Evolutionary conservation across 169 alveolate species (phyloP).

Genomic region (Neospora caninum): DNA sequence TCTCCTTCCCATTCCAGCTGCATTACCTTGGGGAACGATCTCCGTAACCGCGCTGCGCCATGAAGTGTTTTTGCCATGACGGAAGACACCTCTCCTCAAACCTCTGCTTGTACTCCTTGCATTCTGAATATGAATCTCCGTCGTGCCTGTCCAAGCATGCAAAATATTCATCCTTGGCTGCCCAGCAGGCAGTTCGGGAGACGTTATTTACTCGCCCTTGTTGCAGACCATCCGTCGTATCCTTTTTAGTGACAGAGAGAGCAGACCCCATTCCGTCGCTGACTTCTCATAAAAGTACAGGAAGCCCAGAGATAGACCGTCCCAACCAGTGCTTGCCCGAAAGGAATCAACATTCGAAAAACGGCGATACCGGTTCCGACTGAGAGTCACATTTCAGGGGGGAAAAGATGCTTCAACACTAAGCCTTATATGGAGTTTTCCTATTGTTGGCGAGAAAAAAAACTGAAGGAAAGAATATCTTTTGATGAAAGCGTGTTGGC

Average conservation of each 20-base stretch:
- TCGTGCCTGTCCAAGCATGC: slow-evolving; percentile 11
- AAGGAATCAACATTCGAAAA: no score
- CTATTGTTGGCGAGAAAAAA: no score
- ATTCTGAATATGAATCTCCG: background rate
- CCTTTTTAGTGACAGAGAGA: background rate
- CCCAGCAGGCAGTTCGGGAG: slow-evolving; percentile 14
- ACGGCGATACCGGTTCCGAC: no score
- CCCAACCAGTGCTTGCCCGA: no score
- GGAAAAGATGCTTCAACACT: no score
- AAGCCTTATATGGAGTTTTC: no score
- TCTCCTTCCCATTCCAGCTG: no score
- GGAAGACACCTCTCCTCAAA: background rate
- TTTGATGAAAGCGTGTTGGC: no score
- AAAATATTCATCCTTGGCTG: background rate
- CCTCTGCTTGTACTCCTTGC: background rate
- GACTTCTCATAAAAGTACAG: background rate
- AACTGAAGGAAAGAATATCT: no score
- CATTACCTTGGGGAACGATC: background rate
- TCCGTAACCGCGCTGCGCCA: background rate
- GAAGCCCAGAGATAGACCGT: no score
- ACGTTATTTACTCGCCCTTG: background rate
- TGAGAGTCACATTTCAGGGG: no score
- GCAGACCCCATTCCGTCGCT: background rate
- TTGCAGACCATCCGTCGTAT: background rate
- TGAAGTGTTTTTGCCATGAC: slow-evolving; percentile 17